Base-by-base conservation (phyloP, 345 rosid genomes). In the Cochlearia excelsa region DNA sequence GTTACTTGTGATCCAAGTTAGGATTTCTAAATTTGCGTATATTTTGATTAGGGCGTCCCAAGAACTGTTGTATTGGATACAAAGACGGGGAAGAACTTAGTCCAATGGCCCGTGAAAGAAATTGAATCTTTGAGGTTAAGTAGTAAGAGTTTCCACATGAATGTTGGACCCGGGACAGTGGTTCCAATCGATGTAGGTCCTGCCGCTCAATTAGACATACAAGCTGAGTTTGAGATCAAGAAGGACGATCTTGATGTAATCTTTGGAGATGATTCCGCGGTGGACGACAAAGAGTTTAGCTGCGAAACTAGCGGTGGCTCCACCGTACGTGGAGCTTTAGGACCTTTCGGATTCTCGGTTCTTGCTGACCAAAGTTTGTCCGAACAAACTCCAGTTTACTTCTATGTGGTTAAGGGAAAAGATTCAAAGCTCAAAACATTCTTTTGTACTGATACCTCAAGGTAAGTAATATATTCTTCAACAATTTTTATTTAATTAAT, bases 291-390 rank as follows among this genome's bases (percentile, higher is more conserved):
- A 7, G 48, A 70, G 7, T 75, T 73, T 16, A 62, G 70, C 62
- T 80, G 90, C 58, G 42, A 41, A 34, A 49, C 35, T 2, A 54
- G 70, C 9, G 83, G 83, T 42, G 80, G 81, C 7, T 78, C 87
- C 1, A 58, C 74, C 2, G 80, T 73, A 9, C 78, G 95, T 29
- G 85, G 84, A 45, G 67, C 58, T 8, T 60, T 74, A n/a, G 98
- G 96, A 26, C 98, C 98, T 6, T 91, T 91, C 48, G 95, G 96
- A 7, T 47, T 91, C 16, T 71, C 81, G 11, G 90, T 84, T 48
- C 63, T 84, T 0, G 95, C 98, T 0, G 90, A 88, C 57, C 70
- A 75, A 29, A 60, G 83, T 33, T 79, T 91, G 29, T 68, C 96
- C 0, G 98, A 88, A 79, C 76, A 88, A 1, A 88, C 98, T 0